Conservation (phyloP, 495 filamentous ascomycete species). For the Pyrenula massariospora region DNA sequence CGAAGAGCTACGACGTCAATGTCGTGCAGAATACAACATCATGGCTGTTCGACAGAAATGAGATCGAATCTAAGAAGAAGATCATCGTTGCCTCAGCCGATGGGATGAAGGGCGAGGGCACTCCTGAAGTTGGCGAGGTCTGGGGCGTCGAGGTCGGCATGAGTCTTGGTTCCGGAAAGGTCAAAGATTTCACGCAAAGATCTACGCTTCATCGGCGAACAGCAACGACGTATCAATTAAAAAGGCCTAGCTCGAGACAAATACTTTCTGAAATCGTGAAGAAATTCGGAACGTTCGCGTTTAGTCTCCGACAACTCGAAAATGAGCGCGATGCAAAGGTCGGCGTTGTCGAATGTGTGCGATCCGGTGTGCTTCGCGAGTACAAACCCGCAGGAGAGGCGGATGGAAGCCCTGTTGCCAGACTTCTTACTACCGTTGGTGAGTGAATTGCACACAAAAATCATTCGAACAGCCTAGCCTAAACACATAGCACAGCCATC, state of each 20-base stretch:
- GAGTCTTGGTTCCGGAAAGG: conserved; percentile 81
- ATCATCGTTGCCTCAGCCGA: conserved; percentile 85
- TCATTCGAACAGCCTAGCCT: conserved; percentile 6
- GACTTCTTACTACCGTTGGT: conserved; percentile 87
- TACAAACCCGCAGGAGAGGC: conserved; percentile 95
- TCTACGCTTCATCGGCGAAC: conserved; percentile 89
- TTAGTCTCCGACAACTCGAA: conserved; percentile 91
- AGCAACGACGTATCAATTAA: conserved; percentile 75
- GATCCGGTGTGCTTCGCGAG: conserved; percentile 76
- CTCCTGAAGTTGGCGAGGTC: conserved; percentile 84
- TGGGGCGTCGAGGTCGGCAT: conserved; percentile 97
- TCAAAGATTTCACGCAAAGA: conserved; percentile 78
- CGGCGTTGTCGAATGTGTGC: conserved; percentile 89
- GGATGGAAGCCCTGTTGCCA: conserved; percentile 68
- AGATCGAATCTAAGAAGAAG: conserved; percentile 97
- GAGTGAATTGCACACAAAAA: conserved; percentile 27
- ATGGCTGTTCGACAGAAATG: conserved; percentile 90
- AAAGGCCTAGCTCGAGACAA: conserved; percentile 83
- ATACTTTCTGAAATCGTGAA: conserved; percentile 84
- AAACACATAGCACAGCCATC: conserved; percentile 51
- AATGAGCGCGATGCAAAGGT: conserved; percentile 95
- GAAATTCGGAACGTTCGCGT: conserved; percentile 96
- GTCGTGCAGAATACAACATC: conserved; percentile 95
- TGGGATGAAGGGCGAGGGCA: conserved; percentile 77
- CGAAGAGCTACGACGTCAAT: conserved; percentile 80